These are phyloP conservation scores for Starmerella floricola DNA, from an alignment of 805 yeast genomes.

Conservation along the genomic window DNA sequence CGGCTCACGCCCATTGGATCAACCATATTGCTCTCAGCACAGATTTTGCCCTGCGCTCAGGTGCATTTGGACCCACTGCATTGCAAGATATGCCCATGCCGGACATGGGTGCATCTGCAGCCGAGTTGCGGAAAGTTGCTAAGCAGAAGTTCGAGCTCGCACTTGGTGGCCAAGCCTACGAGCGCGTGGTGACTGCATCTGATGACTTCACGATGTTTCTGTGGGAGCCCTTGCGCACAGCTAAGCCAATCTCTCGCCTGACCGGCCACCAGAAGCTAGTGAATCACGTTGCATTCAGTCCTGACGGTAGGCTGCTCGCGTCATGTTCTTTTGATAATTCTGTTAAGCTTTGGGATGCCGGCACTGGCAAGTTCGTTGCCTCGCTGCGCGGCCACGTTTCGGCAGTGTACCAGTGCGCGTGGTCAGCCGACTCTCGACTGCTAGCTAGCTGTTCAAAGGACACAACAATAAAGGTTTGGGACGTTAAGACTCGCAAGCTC, in stretches of 20 bases:
- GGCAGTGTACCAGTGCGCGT: constrained; percentile 91
- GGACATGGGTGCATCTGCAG: constrained; percentile 37
- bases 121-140: constrained; percentile 46
- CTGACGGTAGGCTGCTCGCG: constrained; percentile 83
- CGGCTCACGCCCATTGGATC: constrained; percentile 96
- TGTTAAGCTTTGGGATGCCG: constrained; percentile 91
- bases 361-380: constrained; percentile 76
- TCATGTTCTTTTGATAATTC: constrained; percentile 94
- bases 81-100: constrained; percentile 13
- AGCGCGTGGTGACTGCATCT: constrained; percentile 83
- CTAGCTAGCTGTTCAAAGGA: constrained; percentile 91
- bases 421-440: constrained; percentile 91
- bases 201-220: constrained; percentile 97
- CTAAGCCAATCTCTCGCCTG: constrained; percentile 83
- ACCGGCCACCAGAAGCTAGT: constrained; percentile 96
- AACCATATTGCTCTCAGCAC: constrained; percentile 87
- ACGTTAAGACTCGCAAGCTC: constrained; percentile 70
- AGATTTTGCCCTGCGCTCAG: constrained; percentile 74
- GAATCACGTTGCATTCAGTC: constrained; percentile 89
- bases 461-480: constrained; percentile 95
- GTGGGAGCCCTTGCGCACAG: constrained; percentile 79
- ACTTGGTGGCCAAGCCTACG: constrained; percentile 44
- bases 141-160: constrained; percentile 50
- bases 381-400: constrained; percentile 96
- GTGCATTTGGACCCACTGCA: constrained; percentile 54